Evolutionary conservation across 2,329 filamentous ascomycete genomes (phyloP), one percentile per base, ranked within the genome.

Genomic region (Exophiala dermatitidis): DNA sequence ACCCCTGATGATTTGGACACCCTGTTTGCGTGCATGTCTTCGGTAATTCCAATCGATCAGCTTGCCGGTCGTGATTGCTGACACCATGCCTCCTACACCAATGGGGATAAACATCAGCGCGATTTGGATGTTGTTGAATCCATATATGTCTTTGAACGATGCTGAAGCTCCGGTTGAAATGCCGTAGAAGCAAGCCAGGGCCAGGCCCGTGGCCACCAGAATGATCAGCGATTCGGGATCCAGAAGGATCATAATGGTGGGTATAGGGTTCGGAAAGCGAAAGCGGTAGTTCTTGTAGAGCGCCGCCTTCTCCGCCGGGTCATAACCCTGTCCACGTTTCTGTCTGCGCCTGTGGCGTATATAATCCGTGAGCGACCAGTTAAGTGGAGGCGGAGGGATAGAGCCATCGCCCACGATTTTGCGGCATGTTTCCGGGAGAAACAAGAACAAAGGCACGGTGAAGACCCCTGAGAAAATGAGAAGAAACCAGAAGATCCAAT

Each of bases 401-500:
- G 65, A 67, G 9, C 69, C 69, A 56, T 71, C 63, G 8, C 67
- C 69, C 4, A 72, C 69, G n/a, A 72, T 61, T 4, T 64, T 65
- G 34, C 70, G 65, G 37, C 61, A 62, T 1, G 69, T 71, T 52
- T 71, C 69, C 1, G 68, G 69, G n/a, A 70, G 65, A 58, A 68
- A 62, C 1, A 67, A 10, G 4, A 65, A 8, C 1, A 67, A 46
- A 0, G 56, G 56, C 2, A 65, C 10, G 26, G 63, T 57, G 26
- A 65, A 60, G 1, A 63, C 62, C 0, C 67, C 72, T 0, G 71
- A 65, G 46, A 75, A 67, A 19, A 80, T 77, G 31, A 73, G 66
- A 3, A 81, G 66, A 53, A 79, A 77, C 75, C 76, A 80, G 57
- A 80, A 81, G 4, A 80, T 72, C 1, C 70, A 68, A 37, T 71